A percentile compares a stretch with the other conserved stretches of the same genome.
phyloP scores from a whole-genome alignment of 768 basidiomycete genomes.

The Lentinula sp. region DNA sequence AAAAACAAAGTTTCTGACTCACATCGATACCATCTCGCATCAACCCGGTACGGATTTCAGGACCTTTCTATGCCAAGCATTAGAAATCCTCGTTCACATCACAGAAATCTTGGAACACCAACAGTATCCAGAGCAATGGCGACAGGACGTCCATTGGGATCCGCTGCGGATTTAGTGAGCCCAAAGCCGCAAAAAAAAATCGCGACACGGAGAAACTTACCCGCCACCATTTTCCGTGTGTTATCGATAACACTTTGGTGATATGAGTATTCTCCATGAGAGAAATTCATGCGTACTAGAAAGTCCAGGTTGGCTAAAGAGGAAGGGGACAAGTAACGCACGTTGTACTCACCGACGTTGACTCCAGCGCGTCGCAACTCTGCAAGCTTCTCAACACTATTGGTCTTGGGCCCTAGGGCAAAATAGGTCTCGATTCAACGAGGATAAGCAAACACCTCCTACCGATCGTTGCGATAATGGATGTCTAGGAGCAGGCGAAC shows the following conservation, averaged over 20 bases:
- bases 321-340: background rate
- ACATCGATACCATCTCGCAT: conserved; percentile 87
- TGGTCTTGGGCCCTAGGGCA: conserved; percentile 83
- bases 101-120: conserved; percentile 22
- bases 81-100: conserved; percentile 3
- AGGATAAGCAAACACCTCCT: conserved; percentile 14
- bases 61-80: conserved; percentile 73
- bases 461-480: conserved; percentile 99
- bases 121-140: conserved; percentile 98
- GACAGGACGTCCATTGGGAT: conserved; percentile 79
- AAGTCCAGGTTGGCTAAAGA: conserved; percentile 7
- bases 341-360: conserved; percentile 77
- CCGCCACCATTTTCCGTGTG: conserved; percentile 76
- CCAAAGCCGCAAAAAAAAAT: background rate
- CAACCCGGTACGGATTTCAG: conserved; percentile 96
- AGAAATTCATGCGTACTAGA: conserved; percentile 99
- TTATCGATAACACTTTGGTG: conserved; percentile 99
- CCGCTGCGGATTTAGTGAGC: conserved; percentile 31
- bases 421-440: background rate
- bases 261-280: conserved; percentile 97
- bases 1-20: conserved; percentile 23
- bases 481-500: conserved; percentile 51
- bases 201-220: conserved; percentile 33
- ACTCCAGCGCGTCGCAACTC: conserved; percentile 89
- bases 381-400: conserved; percentile 81